These are phyloP conservation scores for Pilatotrama ljubarskyi DNA, from an alignment of 768 basidiomycete species.

Conservation along the genomic window DNA sequence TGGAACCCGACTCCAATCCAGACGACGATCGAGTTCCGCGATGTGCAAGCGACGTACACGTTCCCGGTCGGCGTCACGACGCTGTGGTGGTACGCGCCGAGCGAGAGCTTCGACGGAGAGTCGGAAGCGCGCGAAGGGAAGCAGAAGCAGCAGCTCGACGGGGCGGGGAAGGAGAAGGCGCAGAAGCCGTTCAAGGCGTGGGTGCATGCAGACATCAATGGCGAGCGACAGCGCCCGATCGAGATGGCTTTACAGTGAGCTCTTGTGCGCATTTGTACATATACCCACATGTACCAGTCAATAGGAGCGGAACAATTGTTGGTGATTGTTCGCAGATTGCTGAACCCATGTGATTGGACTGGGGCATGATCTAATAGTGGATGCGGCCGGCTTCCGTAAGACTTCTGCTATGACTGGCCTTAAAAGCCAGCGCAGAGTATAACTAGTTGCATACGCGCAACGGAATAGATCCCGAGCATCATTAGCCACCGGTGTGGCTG, in stretches of 20 bases:
- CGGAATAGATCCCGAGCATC: too few relatives aligned
- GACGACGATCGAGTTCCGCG: conserved; percentile 65
- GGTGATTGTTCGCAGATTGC: too few relatives aligned
- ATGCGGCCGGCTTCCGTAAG: too few relatives aligned
- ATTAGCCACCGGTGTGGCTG: too few relatives aligned
- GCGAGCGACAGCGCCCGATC: conserved; percentile 12
- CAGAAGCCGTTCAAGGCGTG: conserved; percentile 11
- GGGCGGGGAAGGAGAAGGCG: neutral
- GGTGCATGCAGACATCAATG: conserved; percentile 10
- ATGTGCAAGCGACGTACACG: conserved; percentile 64
- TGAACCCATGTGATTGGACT: too few relatives aligned
- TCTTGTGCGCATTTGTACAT: neutral
- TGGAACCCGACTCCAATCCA: conserved; percentile 57
- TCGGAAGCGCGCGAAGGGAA: neutral
- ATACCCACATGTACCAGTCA: neutral
- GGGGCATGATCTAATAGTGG: too few relatives aligned
- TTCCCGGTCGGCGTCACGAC: conserved; percentile 77
- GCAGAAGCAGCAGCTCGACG: neutral
- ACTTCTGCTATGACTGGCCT: too few relatives aligned
- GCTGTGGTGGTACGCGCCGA: conserved; percentile 49
- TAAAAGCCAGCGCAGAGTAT: too few relatives aligned
- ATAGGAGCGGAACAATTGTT: neutral
- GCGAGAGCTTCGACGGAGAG: neutral
- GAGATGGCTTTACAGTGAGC: conserved; percentile 6
- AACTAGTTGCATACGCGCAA: too few relatives aligned